Evolutionary conservation across 108 stramenopile genomes (phyloP).

Genomic region (Nitzschia inconspicua): DNA sequence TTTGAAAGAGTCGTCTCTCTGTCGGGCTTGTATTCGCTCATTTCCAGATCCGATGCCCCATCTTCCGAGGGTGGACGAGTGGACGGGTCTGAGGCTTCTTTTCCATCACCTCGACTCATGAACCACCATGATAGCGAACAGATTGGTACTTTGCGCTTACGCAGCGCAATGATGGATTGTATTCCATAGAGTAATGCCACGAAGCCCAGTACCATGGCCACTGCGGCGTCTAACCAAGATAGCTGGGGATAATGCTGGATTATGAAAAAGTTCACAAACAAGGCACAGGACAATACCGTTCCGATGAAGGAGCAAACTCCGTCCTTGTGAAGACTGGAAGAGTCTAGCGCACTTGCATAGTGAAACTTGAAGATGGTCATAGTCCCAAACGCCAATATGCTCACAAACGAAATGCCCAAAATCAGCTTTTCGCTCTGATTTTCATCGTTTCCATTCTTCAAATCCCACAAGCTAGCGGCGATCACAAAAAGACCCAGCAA

Average conservation of each 20-base stretch:
- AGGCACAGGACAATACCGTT: slow-evolving; percentile 50
- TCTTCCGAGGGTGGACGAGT: too few species aligned
- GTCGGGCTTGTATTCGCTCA: not conserved
- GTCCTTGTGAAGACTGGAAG: slow-evolving; percentile 65
- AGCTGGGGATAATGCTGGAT: slow-evolving; percentile 37
- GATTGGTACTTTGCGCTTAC: slow-evolving; percentile 28
- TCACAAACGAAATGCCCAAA: slow-evolving; percentile 40
- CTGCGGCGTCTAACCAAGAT: slow-evolving; percentile 75
- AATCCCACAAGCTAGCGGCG: slow-evolving; percentile 41
- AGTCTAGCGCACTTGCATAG: slow-evolving; percentile 47
- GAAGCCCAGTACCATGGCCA: slow-evolving; percentile 63
- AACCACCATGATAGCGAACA: slow-evolving; percentile 40
- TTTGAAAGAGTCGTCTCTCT: not conserved
- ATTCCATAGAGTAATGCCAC: slow-evolving; percentile 47
- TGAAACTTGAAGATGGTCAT: slow-evolving; percentile 68
- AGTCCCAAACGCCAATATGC: slow-evolving; percentile 57
- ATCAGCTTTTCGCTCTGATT: slow-evolving; percentile 28
- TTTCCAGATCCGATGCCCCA: not conserved
- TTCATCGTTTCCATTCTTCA: slow-evolving; percentile 29
- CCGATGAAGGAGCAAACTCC: slow-evolving; percentile 78
- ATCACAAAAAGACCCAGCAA: slow-evolving; percentile 59
- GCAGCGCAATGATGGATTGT: slow-evolving; percentile 33
- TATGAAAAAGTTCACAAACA: slow-evolving; percentile 64
- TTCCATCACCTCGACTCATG: slow-evolving; percentile 22
- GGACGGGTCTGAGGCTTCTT: too few species aligned